Conservation (phyloP, 1,139 yeast species). For the Yamadazyma kanchanaburiensis region DNA sequence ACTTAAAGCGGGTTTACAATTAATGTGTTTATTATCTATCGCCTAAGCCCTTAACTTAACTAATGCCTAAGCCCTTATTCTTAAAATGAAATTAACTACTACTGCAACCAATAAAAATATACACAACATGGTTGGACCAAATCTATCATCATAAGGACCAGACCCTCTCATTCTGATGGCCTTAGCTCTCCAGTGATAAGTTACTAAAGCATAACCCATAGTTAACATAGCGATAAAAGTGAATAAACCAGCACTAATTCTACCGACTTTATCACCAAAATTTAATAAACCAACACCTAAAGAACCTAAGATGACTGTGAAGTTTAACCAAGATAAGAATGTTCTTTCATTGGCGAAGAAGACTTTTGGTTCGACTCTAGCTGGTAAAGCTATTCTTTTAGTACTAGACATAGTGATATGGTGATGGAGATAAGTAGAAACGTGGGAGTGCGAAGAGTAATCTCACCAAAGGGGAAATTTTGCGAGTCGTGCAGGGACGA, state of each 20-base stretch:
- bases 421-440: neutral
- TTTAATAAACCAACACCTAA: constrained; percentile 92
- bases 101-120: constrained; percentile 90
- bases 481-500: too few species aligned
- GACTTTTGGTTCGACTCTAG: constrained; percentile 97
- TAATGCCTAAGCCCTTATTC: constrained; percentile 53
- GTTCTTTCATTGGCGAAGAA: constrained; percentile 99
- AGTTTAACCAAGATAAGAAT: constrained; percentile 94
- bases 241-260: constrained; percentile 90
- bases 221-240: constrained; percentile 96
- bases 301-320: constrained; percentile 95
- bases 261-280: constrained; percentile 92
- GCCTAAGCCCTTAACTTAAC: neutral
- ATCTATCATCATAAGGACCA: constrained; percentile 97
- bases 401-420: constrained; percentile 11
- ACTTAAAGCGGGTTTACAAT: constrained; percentile 28
- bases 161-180: constrained; percentile 96
- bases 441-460: neutral
- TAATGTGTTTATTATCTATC: constrained; percentile 1
- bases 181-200: constrained; percentile 99
- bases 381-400: constrained; percentile 95
- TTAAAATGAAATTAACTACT: constrained; percentile 81
- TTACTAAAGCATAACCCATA: constrained; percentile 90
- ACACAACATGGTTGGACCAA: constrained; percentile 98
- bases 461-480: too few species aligned